Evolutionary conservation across 2,329 filamentous ascomycete species (phyloP).

Genomic region (Colletotrichum truncatum): DNA sequence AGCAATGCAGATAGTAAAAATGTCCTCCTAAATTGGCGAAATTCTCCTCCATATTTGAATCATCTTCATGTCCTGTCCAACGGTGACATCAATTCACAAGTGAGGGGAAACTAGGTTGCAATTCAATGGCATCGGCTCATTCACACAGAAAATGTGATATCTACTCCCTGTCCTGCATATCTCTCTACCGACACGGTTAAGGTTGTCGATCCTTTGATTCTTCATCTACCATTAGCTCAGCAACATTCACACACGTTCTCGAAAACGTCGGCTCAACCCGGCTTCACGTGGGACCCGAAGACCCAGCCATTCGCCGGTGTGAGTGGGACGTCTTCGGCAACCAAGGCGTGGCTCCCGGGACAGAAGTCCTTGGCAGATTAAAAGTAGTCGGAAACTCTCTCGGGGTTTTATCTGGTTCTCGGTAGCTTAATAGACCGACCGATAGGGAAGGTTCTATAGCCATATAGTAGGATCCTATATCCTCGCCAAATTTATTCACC

Average conservation of each 20-base stretch:
- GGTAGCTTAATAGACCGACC: not conserved
- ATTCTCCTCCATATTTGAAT: not conserved
- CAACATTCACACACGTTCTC: not conserved
- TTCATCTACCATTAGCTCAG: not conserved
- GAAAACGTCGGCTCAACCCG: not conserved
- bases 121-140: not conserved
- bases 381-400: not conserved
- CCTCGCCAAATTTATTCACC: too few relatives aligned
- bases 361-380: too few relatives aligned
- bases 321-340: not conserved
- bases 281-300: slow-evolving; percentile 5
- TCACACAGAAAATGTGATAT: not conserved
- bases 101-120: not conserved
- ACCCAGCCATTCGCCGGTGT: not conserved
- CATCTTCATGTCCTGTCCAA: not conserved
- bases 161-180: not conserved
- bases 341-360: too few relatives aligned
- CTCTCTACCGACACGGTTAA: not conserved
- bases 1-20: not conserved
- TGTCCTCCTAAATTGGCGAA: not conserved
- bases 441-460: not conserved
- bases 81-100: not conserved
- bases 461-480: too few relatives aligned
- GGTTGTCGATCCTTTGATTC: not conserved
- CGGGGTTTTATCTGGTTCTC: not conserved